These are phyloP conservation scores for Panaeolus papilionaceus DNA, from an alignment of 768 basidiomycete species.

Conservation along the genomic window DNA sequence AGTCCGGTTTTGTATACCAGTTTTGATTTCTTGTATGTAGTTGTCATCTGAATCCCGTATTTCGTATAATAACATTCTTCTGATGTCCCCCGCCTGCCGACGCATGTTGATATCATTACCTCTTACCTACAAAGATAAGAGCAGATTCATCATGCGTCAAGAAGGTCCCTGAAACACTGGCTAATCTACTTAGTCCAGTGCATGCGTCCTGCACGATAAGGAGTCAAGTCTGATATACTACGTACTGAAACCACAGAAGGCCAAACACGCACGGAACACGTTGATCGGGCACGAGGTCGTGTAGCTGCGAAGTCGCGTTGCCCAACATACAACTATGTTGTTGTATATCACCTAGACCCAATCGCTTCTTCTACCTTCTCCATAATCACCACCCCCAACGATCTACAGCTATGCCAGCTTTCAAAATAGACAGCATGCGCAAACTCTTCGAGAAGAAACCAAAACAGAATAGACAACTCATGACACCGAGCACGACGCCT, in stretches of 20 bases:
- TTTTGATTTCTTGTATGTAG: background rate
- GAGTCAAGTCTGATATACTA: background rate
- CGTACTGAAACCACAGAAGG: background rate
- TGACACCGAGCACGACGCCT: conserved; percentile 3
- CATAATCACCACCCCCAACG: background rate
- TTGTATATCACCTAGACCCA: background rate
- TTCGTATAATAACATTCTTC: background rate
- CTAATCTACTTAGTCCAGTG: conserved; percentile 11
- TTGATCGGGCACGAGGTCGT: background rate
- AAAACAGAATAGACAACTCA: background rate
- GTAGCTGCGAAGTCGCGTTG: conserved; percentile 1
- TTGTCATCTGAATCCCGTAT: background rate
- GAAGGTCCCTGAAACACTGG: conserved; percentile 3
- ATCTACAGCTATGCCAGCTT: background rate
- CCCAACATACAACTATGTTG: background rate
- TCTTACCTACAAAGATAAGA: too few species aligned
- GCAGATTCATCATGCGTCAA: background rate
- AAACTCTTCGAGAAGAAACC: background rate
- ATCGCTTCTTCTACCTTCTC: background rate
- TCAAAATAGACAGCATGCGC: background rate
- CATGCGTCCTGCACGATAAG: background rate
- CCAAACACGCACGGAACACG: background rate
- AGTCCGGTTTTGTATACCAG: background rate
- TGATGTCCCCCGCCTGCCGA: background rate
- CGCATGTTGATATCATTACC: background rate